Evolutionary conservation across 306 rosid species (phyloP).

Genomic region (Quercus wislizeni): DNA sequence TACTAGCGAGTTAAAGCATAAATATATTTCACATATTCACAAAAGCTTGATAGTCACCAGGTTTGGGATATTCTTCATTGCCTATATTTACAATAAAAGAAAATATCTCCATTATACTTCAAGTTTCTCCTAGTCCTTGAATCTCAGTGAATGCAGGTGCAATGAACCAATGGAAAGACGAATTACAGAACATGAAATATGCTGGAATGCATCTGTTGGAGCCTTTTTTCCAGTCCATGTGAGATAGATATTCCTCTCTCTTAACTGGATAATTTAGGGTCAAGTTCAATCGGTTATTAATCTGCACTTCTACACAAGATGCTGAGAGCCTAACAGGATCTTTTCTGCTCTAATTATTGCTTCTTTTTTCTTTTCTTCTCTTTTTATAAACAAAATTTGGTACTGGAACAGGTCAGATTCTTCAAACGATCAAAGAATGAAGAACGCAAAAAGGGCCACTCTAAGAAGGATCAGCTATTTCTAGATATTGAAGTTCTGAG

Average conservation of each 20-base stretch:
- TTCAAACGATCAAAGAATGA: background rate
- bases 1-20: background rate
- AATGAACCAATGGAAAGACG: background rate
- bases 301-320: background rate
- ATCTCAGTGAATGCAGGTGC: background rate
- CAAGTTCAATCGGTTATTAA: background rate
- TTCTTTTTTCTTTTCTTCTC: background rate
- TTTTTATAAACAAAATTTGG: background rate
- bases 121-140: background rate
- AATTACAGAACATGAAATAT: constrained; percentile 5
- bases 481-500: constrained; percentile 51
- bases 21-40: constrained; percentile 21
- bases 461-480: constrained; percentile 8
- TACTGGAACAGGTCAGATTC: constrained; percentile 6
- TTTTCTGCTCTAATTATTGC: background rate
- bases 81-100: constrained; percentile 9
- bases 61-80: no score
- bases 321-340: background rate
- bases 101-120: background rate
- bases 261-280: background rate
- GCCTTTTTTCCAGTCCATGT: background rate
- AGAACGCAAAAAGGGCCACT: constrained; percentile 5
- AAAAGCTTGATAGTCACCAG: background rate
- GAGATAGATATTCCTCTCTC: background rate
- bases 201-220: background rate